phyloP scores from a whole-genome alignment of 805 yeast species.

The Candida chilensis region DNA sequence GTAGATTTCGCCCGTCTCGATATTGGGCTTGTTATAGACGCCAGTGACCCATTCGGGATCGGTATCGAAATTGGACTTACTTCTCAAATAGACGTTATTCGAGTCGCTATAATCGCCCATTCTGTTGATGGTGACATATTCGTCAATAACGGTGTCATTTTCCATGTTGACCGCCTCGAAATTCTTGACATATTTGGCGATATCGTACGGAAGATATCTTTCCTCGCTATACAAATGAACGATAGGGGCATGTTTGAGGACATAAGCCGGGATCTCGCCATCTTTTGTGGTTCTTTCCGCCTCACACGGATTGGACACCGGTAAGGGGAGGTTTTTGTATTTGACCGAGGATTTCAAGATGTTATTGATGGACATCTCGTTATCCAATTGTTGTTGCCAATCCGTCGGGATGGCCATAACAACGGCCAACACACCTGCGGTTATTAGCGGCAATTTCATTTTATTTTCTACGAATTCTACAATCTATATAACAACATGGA shows the following conservation, averaged over 20 bases:
- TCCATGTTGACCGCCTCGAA: conserved; percentile 40
- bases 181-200: conserved; percentile 57
- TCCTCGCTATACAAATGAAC: conserved; percentile 90
- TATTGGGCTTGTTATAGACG: conserved; percentile 50
- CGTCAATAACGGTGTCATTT: conserved; percentile 8
- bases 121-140: conserved; percentile 13
- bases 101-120: conserved; percentile 18
- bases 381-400: no score
- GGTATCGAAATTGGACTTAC: conserved; percentile 58
- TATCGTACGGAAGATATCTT: conserved; percentile 74
- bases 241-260: conserved; percentile 60
- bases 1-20: conserved; percentile 59
- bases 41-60: conserved; percentile 88
- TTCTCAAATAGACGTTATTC: conserved; percentile 44
- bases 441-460: no score
- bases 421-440: no score
- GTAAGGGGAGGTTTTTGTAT: no score
- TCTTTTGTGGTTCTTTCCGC: conserved; percentile 25
- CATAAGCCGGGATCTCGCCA: conserved; percentile 59
- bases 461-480: no score
- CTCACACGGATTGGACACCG: no score
- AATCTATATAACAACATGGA: no score
- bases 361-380: no score
- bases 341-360: no score
- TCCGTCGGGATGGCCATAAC: no score